Conservation (phyloP, 495 filamentous ascomycete species). For the Neurospora sp. region DNA sequence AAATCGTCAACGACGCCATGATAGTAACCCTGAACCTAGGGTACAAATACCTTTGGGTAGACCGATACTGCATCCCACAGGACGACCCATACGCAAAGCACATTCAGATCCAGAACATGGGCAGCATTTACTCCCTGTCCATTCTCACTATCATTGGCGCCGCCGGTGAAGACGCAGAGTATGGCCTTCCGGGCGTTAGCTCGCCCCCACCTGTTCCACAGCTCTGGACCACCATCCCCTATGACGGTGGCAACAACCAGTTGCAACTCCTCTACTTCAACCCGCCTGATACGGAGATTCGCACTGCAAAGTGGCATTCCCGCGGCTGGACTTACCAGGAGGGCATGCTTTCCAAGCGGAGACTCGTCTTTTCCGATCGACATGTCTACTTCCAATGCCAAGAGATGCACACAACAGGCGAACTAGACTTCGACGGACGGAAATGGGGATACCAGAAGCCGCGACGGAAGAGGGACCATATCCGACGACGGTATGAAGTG, state of each 20-base stretch:
- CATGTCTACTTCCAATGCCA: slow-evolving; percentile 30
- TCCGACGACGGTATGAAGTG: not conserved
- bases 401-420: slow-evolving; percentile 1
- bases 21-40: not conserved
- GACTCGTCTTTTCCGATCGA: slow-evolving; percentile 11
- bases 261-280: not conserved
- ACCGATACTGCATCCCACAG: slow-evolving; percentile 16
- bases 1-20: not conserved
- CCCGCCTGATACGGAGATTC: slow-evolving; percentile 4
- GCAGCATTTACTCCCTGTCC: slow-evolving; percentile 14
- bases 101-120: slow-evolving; percentile 20
- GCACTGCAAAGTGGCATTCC: slow-evolving; percentile 18
- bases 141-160: slow-evolving; percentile 21
- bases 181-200: slow-evolving; percentile 22
- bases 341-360: slow-evolving; percentile 19
- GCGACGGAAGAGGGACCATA: not conserved
- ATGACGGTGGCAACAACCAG: not conserved
- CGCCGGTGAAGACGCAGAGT: slow-evolving; percentile 11
- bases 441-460: not conserved
- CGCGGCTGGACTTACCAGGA: slow-evolving; percentile 38
- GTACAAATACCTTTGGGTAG: not conserved
- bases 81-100: slow-evolving; percentile 7
- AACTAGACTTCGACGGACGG: not conserved
- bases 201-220: not conserved
- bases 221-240: not conserved